Evolutionary conservation across 2,329 filamentous ascomycete genomes (phyloP).

Genomic region (Fusarium begoniae): DNA sequence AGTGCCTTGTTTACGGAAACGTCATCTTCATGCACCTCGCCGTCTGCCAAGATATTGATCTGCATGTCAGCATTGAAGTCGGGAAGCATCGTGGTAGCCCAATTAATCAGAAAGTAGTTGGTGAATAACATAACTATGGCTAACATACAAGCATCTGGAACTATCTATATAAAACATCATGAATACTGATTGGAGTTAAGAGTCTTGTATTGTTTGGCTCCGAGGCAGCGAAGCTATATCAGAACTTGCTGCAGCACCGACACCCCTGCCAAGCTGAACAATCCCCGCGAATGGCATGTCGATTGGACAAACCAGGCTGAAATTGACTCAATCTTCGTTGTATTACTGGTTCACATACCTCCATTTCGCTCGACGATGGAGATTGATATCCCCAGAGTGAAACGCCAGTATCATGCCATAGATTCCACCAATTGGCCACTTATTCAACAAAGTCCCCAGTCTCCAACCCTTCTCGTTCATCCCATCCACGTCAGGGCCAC

Average conservation of each 20-base stretch:
- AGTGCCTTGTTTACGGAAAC: too few species aligned
- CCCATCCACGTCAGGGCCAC: conserved; percentile 47
- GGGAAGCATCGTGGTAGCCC: background rate
- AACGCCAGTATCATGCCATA: conserved; percentile 37
- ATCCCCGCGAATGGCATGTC: too few species aligned
- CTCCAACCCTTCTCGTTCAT: background rate
- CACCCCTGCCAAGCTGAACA: background rate
- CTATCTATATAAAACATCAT: too few species aligned
- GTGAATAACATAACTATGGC: too few species aligned
- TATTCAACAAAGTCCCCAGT: background rate
- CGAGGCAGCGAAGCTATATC: background rate
- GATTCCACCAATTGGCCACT: conserved; percentile 33
- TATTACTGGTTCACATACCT: background rate
- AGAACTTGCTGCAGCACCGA: background rate
- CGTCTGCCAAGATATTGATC: background rate
- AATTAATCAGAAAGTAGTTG: too few species aligned
- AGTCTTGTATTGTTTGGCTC: too few species aligned
- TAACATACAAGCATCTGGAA: too few species aligned
- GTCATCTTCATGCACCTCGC: background rate
- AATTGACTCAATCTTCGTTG: rapidly evolving
- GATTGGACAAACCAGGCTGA: background rate
- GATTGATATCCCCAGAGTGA: conserved; percentile 27
- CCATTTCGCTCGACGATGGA: conserved; percentile 24
- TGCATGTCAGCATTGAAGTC: background rate
- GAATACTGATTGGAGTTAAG: too few species aligned